phyloP scores from a whole-genome alignment of 495 filamentous ascomycete species.

The Penicillium herquei region DNA sequence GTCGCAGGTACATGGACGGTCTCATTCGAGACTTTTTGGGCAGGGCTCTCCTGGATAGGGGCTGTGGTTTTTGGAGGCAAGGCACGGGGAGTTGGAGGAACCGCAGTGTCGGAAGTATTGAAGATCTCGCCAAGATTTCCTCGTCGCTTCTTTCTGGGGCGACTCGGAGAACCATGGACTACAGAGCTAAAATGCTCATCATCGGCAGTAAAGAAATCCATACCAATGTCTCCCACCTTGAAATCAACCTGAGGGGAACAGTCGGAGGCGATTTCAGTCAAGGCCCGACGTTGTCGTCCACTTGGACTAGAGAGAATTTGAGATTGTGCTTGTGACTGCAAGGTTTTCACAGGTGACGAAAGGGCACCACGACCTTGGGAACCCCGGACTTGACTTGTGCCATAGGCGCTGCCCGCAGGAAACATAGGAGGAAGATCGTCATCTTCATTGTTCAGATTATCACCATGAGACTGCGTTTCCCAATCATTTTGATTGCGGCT shows the following conservation, averaged over 20 bases:
- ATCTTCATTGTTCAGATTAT: constrained; percentile 37
- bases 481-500: constrained; percentile 26
- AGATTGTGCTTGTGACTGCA: constrained; percentile 23
- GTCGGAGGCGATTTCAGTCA: constrained; percentile 49
- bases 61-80: constrained; percentile 19
- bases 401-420: constrained; percentile 14
- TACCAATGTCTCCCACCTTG: constrained; percentile 36
- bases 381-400: constrained; percentile 24
- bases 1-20: constrained; percentile 11
- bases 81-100: constrained; percentile 31
- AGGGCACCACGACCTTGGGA: constrained; percentile 17
- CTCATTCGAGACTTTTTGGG: constrained; percentile 1
- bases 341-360: constrained; percentile 33
- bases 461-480: constrained; percentile 26
- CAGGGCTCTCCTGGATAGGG: constrained; percentile 12
- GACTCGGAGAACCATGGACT: constrained; percentile 34
- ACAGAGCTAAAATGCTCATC: constrained; percentile 43
- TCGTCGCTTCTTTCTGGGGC: constrained; percentile 39
- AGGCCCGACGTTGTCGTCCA: constrained; percentile 38
- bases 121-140: constrained; percentile 30
- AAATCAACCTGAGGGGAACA: constrained; percentile 37
- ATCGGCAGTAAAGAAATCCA: constrained; percentile 42
- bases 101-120: constrained; percentile 31
- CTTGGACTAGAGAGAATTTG: constrained; percentile 42
- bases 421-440: constrained; percentile 43